phyloP scores from a whole-genome alignment of 768 basidiomycete species.

The Leccinum rimulosum region DNA sequence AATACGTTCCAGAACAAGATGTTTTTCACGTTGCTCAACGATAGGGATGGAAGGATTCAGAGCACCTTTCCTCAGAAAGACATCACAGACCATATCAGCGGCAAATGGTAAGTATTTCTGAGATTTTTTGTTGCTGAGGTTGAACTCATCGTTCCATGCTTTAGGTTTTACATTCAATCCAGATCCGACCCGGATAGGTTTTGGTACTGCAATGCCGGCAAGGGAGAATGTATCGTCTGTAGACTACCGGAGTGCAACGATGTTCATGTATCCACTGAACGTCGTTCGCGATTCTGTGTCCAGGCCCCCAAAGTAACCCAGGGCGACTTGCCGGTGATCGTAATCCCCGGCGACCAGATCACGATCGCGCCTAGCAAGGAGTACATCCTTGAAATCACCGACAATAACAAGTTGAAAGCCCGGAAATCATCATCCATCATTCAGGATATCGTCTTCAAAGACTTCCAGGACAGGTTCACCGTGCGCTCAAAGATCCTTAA shows the following conservation, averaged over 20 bases:
- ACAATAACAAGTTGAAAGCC: not conserved
- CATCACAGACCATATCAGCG: not conserved
- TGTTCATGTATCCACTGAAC: not conserved
- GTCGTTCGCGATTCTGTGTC: not conserved
- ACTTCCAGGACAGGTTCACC: not conserved
- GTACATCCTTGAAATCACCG: not conserved
- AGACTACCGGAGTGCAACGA: not conserved
- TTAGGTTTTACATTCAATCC: not conserved
- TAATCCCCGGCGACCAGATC: not conserved
- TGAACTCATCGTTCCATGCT: not conserved
- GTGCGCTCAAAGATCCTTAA: too few relatives aligned
- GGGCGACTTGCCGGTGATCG: not conserved
- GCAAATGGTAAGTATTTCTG: not conserved
- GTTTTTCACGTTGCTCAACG: not conserved
- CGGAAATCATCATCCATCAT: not conserved
- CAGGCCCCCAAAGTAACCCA: not conserved
- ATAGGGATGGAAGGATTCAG: not conserved
- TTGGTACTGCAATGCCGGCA: not conserved
- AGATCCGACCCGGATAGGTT: not conserved
- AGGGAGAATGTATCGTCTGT: not conserved
- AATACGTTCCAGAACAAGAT: not conserved
- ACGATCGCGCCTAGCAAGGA: not conserved
- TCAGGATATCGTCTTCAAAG: not conserved
- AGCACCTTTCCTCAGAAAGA: not conserved
- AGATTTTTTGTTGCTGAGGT: not conserved